Evolutionary conservation across 495 filamentous ascomycete genomes (phyloP).

Genomic region (Sabuloglossum arenarium): DNA sequence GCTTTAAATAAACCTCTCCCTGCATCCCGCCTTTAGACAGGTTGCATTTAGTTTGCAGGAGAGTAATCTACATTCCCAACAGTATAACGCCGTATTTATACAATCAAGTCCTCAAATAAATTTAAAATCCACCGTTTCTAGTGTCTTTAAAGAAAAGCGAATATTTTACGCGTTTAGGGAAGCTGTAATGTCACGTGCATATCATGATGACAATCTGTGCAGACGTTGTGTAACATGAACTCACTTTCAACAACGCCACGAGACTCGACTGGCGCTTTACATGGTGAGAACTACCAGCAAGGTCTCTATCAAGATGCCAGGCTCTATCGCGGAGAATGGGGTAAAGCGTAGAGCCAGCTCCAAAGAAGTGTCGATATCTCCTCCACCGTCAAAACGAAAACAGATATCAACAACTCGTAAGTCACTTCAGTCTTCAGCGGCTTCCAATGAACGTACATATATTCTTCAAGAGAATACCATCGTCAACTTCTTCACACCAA

Average conservation of each 20-base stretch:
- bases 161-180: neutral
- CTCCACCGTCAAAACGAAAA: conserved; percentile 23
- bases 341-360: conserved; percentile 1
- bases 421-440: conserved; percentile 10
- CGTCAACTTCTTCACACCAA: conserved; percentile 73
- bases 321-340: neutral
- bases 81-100: no score
- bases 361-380: neutral
- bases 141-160: no score
- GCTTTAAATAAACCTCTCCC: neutral
- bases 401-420: conserved; percentile 55
- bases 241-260: neutral
- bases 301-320: neutral
- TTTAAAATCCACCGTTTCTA: no score
- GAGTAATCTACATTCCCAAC: neutral
- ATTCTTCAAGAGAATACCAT: conserved; percentile 35
- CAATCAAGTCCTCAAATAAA: no score
- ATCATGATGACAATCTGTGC: neutral
- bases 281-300: neutral
- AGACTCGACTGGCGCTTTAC: neutral
- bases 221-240: neutral
- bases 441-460: conserved; percentile 2
- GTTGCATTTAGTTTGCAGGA: neutral
- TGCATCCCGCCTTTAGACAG: no score
- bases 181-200: neutral